Evolutionary conservation across 192 early-diverging fungal genomes (phyloP).

Genomic region (Coemansia sp.): DNA sequence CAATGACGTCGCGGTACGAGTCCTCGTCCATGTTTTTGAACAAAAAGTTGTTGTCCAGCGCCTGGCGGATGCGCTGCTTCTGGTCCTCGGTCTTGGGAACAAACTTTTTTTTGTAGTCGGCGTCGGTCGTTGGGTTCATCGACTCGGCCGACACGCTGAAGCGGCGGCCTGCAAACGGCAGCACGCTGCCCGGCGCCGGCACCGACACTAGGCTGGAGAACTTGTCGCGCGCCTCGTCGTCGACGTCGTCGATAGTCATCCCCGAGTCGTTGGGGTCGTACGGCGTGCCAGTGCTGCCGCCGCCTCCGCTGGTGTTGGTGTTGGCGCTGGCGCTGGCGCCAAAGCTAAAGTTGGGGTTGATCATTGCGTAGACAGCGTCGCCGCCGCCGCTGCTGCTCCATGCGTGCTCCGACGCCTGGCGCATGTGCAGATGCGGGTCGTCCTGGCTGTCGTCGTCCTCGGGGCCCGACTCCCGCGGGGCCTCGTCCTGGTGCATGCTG

Average conservation of each 20-base stretch:
- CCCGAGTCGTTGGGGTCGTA: slow-evolving; percentile 41
- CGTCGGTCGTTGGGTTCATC: slow-evolving; percentile 80
- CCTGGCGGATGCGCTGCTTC: slow-evolving; percentile 69
- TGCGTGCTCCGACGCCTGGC: slow-evolving; percentile 48
- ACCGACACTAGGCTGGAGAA: slow-evolving; percentile 56
- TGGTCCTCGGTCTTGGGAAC: slow-evolving; percentile 89
- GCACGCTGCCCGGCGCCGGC: slow-evolving; percentile 49
- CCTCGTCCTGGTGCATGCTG: slow-evolving; percentile 21
- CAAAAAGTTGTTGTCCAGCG: slow-evolving; percentile 89
- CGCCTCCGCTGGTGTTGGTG: neutral
- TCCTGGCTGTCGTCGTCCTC: slow-evolving; percentile 33
- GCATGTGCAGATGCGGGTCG: slow-evolving; percentile 44
- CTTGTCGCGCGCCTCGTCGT: slow-evolving; percentile 62
- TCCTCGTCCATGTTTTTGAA: slow-evolving; percentile 96
- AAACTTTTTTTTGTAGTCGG: slow-evolving; percentile 79
- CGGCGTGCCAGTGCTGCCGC: slow-evolving; percentile 38
- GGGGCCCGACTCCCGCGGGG: slow-evolving; percentile 42
- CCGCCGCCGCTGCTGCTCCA: slow-evolving; percentile 34
- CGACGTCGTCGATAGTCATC: slow-evolving; percentile 57
- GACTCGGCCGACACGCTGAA: slow-evolving; percentile 96
- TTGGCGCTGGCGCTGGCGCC: too few relatives aligned
- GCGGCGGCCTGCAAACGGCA: slow-evolving; percentile 83
- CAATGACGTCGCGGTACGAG: slow-evolving; percentile 87
- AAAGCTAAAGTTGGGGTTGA: slow-evolving; percentile 55
- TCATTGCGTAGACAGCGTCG: slow-evolving; percentile 20